phyloP scores from a whole-genome alignment of 2,329 filamentous ascomycete species.

The Aulographum hederae region DNA sequence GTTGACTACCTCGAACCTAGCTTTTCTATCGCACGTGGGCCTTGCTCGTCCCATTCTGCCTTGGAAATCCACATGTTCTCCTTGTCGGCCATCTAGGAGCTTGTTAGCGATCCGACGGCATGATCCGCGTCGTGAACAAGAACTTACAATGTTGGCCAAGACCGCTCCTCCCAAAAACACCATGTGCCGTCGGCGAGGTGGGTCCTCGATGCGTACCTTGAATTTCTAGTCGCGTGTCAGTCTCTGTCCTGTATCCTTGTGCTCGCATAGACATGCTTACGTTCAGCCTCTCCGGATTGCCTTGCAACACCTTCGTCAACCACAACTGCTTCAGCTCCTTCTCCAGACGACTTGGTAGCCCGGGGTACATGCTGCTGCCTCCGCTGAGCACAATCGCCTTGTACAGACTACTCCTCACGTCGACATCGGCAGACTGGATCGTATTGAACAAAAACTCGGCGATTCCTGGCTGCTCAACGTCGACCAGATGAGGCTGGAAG shows the following conservation, averaged over 20 bases:
- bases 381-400: slow-evolving; percentile 95
- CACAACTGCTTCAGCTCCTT: slow-evolving; percentile 98
- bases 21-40: slow-evolving; percentile 70
- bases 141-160: slow-evolving; percentile 67
- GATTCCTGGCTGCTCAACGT: slow-evolving; percentile 92
- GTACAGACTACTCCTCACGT: slow-evolving; percentile 83
- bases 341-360: slow-evolving; percentile 81
- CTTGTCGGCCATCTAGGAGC: slow-evolving; percentile 75
- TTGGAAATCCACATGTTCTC: slow-evolving; percentile 98
- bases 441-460: slow-evolving; percentile 98
- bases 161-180: slow-evolving; percentile 97
- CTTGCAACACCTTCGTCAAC: slow-evolving; percentile 77
- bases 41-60: slow-evolving; percentile 92
- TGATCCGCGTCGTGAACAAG: slow-evolving; percentile 1
- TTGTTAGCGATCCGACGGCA: slow-evolving; percentile 6
- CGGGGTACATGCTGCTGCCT: slow-evolving; percentile 97
- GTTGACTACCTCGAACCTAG: slow-evolving; percentile 77
- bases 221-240: slow-evolving; percentile 49
- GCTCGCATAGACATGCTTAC: slow-evolving; percentile 21
- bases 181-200: slow-evolving; percentile 90
- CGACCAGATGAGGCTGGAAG: slow-evolving; percentile 95
- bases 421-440: slow-evolving; percentile 88
- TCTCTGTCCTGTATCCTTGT: background rate
- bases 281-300: slow-evolving; percentile 79
- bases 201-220: slow-evolving; percentile 98